Evolutionary conservation across 202 grass and related monocot genomes (phyloP).

Genomic region (Setaria italica): DNA sequence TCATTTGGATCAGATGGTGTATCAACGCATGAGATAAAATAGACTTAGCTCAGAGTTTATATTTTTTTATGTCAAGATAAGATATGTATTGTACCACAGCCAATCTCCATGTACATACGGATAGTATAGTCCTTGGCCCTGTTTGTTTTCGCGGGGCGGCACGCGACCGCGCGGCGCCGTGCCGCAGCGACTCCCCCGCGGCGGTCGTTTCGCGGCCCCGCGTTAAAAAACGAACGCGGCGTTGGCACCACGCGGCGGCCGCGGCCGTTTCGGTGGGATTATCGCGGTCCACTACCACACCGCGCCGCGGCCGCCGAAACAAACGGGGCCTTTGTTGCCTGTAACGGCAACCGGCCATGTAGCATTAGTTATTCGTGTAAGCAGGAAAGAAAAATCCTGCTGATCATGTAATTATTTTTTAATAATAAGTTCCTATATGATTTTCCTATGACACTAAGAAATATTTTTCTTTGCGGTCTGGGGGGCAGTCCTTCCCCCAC

Average conservation of each 20-base stretch:
- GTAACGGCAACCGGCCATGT: constrained; percentile 45
- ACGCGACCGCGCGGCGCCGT: no score
- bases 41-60: constrained; percentile 10
- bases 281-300: no score
- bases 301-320: no score
- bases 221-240: no score
- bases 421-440: constrained; percentile 22
- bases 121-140: constrained; percentile 22
- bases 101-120: constrained; percentile 43
- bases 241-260: no score
- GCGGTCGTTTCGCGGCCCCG: no score
- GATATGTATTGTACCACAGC: constrained; percentile 24
- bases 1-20: background rate
- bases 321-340: constrained; percentile 22
- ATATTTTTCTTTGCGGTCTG: background rate
- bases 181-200: no score
- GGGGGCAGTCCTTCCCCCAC: no score
- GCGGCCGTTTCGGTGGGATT: no score
- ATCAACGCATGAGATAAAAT: constrained; percentile 18
- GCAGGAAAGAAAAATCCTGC: constrained; percentile 27
- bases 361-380: constrained; percentile 48
- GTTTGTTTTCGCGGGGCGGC: no score
- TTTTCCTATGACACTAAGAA: background rate
- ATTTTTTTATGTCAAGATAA: constrained; percentile 23
- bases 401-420: constrained; percentile 53